These are phyloP conservation scores for Bauhinia variegata DNA, from an alignment of 306 rosid species.

Conservation along the genomic window DNA sequence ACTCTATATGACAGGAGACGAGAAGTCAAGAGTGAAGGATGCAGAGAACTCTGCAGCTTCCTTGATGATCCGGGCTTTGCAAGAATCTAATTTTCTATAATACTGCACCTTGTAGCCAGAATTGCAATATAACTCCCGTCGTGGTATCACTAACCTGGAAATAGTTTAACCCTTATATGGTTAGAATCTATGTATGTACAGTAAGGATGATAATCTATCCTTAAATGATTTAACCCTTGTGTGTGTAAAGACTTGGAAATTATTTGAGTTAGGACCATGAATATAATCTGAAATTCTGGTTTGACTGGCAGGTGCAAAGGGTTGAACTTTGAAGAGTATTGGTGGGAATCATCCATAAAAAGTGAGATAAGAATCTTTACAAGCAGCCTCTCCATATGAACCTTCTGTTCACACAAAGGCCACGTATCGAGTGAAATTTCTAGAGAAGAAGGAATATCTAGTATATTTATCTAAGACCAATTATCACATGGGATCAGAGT, in stretches of 20 bases:
- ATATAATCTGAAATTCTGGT: constrained; percentile 1
- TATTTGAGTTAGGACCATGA: neutral
- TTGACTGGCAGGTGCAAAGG: neutral
- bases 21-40: constrained; percentile 49
- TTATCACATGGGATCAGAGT: no score
- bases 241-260: no score
- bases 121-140: no score
- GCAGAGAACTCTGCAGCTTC: constrained; percentile 82
- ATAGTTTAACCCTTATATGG: no score
- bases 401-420: constrained; percentile 21
- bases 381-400: no score
- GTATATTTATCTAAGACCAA: constrained; percentile 5
- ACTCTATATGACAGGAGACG: constrained; percentile 31
- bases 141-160: no score
- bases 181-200: no score
- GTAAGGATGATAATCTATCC: no score
- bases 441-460: constrained; percentile 24
- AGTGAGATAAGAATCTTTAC: constrained; percentile 31
- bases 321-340: constrained; percentile 15
- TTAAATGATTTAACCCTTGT: no score
- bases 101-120: neutral
- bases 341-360: constrained; percentile 19
- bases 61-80: constrained; percentile 57
- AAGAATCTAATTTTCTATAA: constrained; percentile 45
- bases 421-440: constrained; percentile 25